phyloP scores from a whole-genome alignment of 2,329 filamentous ascomycete species.

The Colletotrichum coccodes region DNA sequence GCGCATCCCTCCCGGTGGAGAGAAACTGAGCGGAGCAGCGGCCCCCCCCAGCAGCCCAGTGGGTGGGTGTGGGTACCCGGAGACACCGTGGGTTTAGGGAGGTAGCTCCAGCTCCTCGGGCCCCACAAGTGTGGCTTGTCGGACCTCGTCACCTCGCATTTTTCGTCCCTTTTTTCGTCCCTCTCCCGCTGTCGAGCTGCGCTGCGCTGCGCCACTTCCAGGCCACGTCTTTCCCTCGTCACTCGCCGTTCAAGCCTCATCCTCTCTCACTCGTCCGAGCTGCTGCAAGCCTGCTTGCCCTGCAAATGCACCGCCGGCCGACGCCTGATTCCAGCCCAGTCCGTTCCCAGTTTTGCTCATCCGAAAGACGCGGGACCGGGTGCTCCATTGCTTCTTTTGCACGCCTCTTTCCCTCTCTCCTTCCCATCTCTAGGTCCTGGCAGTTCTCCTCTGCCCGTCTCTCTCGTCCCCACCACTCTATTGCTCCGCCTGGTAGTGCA shows the following conservation, averaged over 20 bases:
- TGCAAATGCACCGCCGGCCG: neutral
- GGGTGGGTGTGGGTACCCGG: constrained; percentile 2
- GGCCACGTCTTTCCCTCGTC: constrained; percentile 21
- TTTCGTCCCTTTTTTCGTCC: neutral
- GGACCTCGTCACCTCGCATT: constrained; percentile 7
- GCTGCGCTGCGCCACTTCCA: constrained; percentile 9
- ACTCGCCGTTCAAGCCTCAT: constrained; percentile 20
- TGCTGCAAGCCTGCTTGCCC: neutral
- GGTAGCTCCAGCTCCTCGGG: constrained; percentile 3
- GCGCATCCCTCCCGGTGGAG: neutral
- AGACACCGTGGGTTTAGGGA: neutral
- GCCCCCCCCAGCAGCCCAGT: neutral
- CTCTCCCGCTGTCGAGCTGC: neutral
- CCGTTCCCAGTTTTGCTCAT: too few species aligned
- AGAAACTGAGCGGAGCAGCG: neutral
- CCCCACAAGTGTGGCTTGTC: constrained; percentile 27
- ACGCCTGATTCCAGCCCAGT: neutral
- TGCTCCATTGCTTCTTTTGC: too few species aligned
- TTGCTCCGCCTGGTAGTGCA: neutral
- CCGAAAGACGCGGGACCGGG: too few species aligned
- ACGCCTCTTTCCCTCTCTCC: neutral
- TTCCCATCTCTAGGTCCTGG: neutral
- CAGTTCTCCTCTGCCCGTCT: neutral
- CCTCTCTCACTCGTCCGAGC: neutral
- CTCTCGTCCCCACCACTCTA: neutral